Percentiles rank a stretch among this genome's conserved stretches.
phyloP scores from a whole-genome alignment of 441 rosid species.

The Brassica hybrid region DNA sequence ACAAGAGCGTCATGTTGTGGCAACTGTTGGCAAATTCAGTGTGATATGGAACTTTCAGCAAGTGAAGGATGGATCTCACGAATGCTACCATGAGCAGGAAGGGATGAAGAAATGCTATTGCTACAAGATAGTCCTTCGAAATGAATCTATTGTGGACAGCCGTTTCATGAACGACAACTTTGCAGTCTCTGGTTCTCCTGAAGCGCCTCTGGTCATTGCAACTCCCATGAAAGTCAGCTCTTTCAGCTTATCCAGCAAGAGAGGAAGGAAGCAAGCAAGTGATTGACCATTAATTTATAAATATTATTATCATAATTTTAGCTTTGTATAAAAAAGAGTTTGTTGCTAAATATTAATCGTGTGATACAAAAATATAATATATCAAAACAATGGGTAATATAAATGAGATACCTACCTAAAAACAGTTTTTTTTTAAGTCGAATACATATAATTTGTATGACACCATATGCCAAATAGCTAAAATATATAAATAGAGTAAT shows the following conservation, averaged over 20 bases:
- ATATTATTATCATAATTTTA: not conserved
- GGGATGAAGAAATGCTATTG: constrained; percentile 57
- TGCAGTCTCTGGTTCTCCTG: constrained; percentile 90
- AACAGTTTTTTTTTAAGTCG: not conserved
- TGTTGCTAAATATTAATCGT: not conserved
- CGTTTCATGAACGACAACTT: constrained; percentile 98
- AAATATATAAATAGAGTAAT: too few species aligned
- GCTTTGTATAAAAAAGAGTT: not conserved
- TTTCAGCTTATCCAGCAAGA: constrained; percentile 90
- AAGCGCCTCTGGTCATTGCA: constrained; percentile 96
- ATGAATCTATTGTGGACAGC: constrained; percentile 93
- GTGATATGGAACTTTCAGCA: constrained; percentile 25
- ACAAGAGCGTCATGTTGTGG: constrained; percentile 97
- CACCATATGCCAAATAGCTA: not conserved
- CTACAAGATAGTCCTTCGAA: constrained; percentile 85
- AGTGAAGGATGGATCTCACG: too few species aligned
- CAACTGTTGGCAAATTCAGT: constrained; percentile 95
- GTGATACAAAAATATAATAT: not conserved
- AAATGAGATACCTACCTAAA: not conserved
- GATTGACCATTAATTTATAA: constrained; percentile 71
- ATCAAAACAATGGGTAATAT: not conserved
- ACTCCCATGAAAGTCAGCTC: constrained; percentile 96
- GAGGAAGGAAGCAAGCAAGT: constrained; percentile 52
- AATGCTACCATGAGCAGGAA: too few species aligned
- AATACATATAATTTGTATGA: not conserved